These are phyloP conservation scores for Suillus subalutaceus DNA, from an alignment of 768 basidiomycete genomes.

Conservation along the genomic window DNA sequence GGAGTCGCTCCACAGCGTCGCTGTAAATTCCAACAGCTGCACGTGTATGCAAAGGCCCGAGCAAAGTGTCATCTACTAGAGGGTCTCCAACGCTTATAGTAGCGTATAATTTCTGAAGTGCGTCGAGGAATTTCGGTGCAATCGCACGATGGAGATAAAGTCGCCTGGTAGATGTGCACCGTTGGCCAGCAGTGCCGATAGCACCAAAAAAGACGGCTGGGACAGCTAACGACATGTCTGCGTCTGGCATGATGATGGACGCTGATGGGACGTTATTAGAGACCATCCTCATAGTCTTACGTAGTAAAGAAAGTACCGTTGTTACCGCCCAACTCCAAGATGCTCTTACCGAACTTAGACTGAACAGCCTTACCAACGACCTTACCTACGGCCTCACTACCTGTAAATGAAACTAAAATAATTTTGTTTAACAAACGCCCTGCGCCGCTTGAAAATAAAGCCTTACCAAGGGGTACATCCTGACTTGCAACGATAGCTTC, in stretches of 20 bases:
- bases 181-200: constrained; percentile 74
- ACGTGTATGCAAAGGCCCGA: constrained; percentile 86
- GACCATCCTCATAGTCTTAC: constrained; percentile 23
- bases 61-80: constrained; percentile 66
- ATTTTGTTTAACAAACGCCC: neutral
- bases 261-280: constrained; percentile 49
- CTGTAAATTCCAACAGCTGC: constrained; percentile 69
- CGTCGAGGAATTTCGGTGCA: constrained; percentile 73
- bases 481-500: constrained; percentile 74
- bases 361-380: constrained; percentile 88
- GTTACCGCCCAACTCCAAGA: constrained; percentile 94
- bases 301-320: constrained; percentile 60
- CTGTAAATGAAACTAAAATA: constrained; percentile 86
- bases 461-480: constrained; percentile 77
- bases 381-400: constrained; percentile 86
- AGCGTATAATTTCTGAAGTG: constrained; percentile 73
- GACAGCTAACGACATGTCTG: constrained; percentile 87
- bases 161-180: constrained; percentile 91
- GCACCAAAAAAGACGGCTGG: constrained; percentile 94
- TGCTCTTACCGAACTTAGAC: constrained; percentile 84
- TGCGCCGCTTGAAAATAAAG: neutral
- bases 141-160: constrained; percentile 86
- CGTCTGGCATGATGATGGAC: constrained; percentile 91
- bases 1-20: constrained; percentile 61
- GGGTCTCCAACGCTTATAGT: constrained; percentile 85